Base-by-base conservation (phyloP, 176 grass and related monocot species). In the Alopecurus myosuroides region DNA sequence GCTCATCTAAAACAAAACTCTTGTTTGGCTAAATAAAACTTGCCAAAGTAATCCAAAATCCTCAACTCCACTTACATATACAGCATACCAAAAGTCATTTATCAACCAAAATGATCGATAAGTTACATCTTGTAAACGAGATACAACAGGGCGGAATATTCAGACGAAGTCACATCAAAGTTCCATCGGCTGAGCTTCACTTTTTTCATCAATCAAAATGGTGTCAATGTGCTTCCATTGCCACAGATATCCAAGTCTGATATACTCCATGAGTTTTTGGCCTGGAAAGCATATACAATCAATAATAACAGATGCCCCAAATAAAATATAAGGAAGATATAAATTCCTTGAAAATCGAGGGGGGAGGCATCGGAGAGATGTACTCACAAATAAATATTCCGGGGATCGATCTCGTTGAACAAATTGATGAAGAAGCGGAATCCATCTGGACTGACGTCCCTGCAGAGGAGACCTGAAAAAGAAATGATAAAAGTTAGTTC, bases 391-490 rank as follows among this genome's bases (percentile, higher is more conserved):
- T 94, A 91, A 81, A 94, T 99, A 91, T 99, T 90, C 67, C 78
- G 71, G n/a, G 76, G n/a, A 91, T 97, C 97, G 74, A 97, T 96
- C 67, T 99, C 97, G 36, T 89, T 92, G 84, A 97, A 94, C 46
- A 99, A 77, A 89, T 99, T 99, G 69, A 97, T 82, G 81, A 86
- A 97, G 85, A 99, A 99, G 44, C 88, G 94, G 70, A 99, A 90
- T 31, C 94, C 94, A 89, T 99, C 94, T 72, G 94, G 88, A 74
- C 97, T 94, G 66, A 97, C 84, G 89, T 97, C 97, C 82, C 94
- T 90, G 86, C 97, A 96, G 53, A 99, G 55, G 80, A 97, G 79
- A 44, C 97, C 97, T 99, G 90, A 83, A 40, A 64, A 81, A 52
- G 28, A 83, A 5, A 19, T 34, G 15, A 9, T 60, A 57, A 64